Evolutionary conservation across 768 basidiomycete species (phyloP).

Genomic region (Collybiopsis confluens): DNA sequence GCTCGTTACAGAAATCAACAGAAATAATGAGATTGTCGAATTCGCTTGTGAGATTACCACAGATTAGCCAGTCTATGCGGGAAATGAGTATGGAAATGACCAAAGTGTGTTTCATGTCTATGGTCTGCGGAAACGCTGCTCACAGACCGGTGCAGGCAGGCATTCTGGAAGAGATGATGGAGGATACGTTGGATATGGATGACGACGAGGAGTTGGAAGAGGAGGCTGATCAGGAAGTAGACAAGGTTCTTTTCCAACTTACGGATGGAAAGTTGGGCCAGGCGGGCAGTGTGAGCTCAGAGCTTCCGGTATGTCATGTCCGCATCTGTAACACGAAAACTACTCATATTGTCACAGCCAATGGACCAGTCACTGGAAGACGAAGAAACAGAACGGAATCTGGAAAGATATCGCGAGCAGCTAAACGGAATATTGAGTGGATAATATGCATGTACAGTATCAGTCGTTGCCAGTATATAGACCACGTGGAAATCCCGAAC

Average conservation of each 20-base stretch:
- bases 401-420: slow-evolving; percentile 89
- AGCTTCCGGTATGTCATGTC: slow-evolving; percentile 62
- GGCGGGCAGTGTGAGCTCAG: slow-evolving; percentile 66
- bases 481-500: too few species aligned
- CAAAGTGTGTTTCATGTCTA: slow-evolving; percentile 52
- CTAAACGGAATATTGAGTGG: slow-evolving; percentile 82
- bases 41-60: slow-evolving; percentile 84
- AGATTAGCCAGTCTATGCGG: slow-evolving; percentile 89
- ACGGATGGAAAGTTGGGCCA: slow-evolving; percentile 95
- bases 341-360: slow-evolving; percentile 33
- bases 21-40: slow-evolving; percentile 99
- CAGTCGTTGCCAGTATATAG: neutral
- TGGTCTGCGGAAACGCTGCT: neutral
- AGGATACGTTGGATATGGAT: slow-evolving; percentile 86
- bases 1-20: slow-evolving; percentile 95
- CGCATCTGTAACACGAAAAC: slow-evolving; percentile 6
- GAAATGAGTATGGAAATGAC: slow-evolving; percentile 99
- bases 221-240: slow-evolving; percentile 96
- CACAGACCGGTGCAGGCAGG: slow-evolving; percentile 65
- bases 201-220: slow-evolving; percentile 95
- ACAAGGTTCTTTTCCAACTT: slow-evolving; percentile 92
- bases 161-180: slow-evolving; percentile 97
- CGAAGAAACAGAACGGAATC: slow-evolving; percentile 80
- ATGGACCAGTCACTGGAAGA: slow-evolving; percentile 64
- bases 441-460: slow-evolving; percentile 11